A percentile compares a stretch with the other conserved stretches of the same genome.
Evolutionary conservation across 2,329 filamentous ascomycete species (phyloP).

Genomic region (Juglanconis sp.): DNA sequence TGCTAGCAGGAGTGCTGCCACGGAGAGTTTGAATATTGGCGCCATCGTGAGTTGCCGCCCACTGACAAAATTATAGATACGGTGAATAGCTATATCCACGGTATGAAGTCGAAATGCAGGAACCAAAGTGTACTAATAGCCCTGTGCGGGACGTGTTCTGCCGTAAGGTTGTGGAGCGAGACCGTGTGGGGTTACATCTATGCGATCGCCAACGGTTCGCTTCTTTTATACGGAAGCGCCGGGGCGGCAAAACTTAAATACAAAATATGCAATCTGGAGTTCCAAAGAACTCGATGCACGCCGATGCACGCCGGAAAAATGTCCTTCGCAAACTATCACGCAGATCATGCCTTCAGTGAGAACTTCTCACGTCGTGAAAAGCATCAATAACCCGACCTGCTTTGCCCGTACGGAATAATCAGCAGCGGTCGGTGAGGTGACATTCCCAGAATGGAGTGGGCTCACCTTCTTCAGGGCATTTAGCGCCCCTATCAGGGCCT

Average conservation of each 20-base stretch:
- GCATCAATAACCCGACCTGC: background rate
- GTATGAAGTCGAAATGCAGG: background rate
- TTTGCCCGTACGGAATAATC: background rate
- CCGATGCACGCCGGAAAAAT: background rate
- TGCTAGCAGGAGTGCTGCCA: slow-evolving; percentile 6
- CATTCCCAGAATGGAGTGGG: background rate
- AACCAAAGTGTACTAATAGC: background rate
- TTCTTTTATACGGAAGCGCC: background rate
- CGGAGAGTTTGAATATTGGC: background rate
- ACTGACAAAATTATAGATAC: background rate
- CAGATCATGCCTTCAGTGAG: background rate
- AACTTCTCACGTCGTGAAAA: too few species aligned
- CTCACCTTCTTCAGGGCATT: background rate
- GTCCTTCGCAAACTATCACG: background rate
- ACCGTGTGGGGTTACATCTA: background rate
- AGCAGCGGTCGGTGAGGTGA: background rate
- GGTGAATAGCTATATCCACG: background rate
- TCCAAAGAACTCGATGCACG: background rate
- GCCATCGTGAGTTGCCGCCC: background rate
- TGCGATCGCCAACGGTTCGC: background rate
- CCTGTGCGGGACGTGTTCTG: background rate
- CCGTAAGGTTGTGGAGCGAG: background rate
- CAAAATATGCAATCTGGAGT: too few species aligned
- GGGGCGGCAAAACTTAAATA: background rate
- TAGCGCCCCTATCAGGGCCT: slow-evolving; percentile 3